Percentiles rank a stretch among this genome's conserved stretches.
phyloP scores from a whole-genome alignment of 2,329 filamentous ascomycete species.

The Colletotrichum viniferum region DNA sequence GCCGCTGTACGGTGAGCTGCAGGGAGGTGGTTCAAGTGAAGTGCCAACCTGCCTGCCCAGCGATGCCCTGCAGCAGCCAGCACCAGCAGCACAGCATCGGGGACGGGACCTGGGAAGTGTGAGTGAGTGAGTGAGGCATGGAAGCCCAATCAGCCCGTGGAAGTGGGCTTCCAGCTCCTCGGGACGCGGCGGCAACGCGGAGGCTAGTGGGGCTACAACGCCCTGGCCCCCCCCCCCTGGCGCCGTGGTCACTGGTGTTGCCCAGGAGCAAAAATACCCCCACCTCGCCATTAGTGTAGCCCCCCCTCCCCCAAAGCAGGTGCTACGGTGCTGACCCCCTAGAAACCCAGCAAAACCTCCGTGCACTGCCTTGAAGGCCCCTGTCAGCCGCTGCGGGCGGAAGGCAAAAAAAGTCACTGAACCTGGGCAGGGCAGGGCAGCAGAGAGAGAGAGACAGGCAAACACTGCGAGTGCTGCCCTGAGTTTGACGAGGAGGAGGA shows the following conservation, averaged over 20 bases:
- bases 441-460: neutral
- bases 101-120: neutral
- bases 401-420: neutral
- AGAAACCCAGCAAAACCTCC: neutral
- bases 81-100: neutral
- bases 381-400: neutral
- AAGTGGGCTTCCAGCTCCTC: slow-evolving; percentile 13
- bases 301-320: neutral
- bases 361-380: neutral
- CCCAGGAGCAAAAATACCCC: neutral
- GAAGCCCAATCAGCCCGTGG: neutral
- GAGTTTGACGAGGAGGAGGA: neutral
- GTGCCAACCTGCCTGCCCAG: neutral
- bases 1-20: neutral
- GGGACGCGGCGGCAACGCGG: slow-evolving; percentile 15
- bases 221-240: neutral
- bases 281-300: neutral
- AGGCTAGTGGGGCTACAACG: neutral
- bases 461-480: neutral
- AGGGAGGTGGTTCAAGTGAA: neutral
- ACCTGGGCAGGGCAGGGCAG: neutral
- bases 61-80: neutral
- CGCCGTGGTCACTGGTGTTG: neutral
- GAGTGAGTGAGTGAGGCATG: neutral
- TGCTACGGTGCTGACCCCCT: neutral